phyloP scores from a whole-genome alignment of 345 rosid species.

The Camelina laxa region DNA sequence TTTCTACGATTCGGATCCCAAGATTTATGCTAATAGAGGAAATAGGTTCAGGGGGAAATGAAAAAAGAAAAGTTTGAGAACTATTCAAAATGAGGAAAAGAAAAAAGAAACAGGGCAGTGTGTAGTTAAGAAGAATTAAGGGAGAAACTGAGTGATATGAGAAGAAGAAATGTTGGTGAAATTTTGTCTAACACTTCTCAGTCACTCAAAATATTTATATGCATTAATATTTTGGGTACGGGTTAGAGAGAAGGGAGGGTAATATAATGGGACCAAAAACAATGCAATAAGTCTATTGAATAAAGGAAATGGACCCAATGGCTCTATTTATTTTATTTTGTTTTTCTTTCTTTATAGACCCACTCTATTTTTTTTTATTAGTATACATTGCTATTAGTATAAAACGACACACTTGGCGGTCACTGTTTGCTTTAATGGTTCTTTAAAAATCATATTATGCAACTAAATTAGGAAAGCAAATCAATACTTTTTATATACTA shows the following conservation, averaged over 20 bases:
- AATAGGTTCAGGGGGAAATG: background rate
- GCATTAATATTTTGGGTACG: conserved; percentile 33
- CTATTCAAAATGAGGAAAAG: conserved; percentile 30
- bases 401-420: conserved; percentile 32
- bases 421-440: conserved; percentile 29
- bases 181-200: conserved; percentile 31
- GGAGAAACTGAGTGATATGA: conserved; percentile 26
- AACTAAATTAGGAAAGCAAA: background rate
- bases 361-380: conserved; percentile 10
- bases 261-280: conserved; percentile 35
- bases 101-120: conserved; percentile 23
- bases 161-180: conserved; percentile 17
- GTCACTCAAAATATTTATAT: conserved; percentile 45
- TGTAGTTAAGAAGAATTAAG: conserved; percentile 19
- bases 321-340: conserved; percentile 22
- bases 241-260: conserved; percentile 6
- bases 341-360: background rate
- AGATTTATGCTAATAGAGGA: conserved; percentile 3
- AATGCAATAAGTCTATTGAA: conserved; percentile 37
- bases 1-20: conserved; percentile 24
- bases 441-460: background rate
- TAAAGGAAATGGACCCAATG: conserved; percentile 48
- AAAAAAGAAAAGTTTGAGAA: background rate
- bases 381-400: conserved; percentile 6
- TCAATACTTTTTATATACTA: background rate